These are phyloP conservation scores for Mortierella polycephala DNA, from an alignment of 371 early-diverging fungal species.

Conservation along the genomic window DNA sequence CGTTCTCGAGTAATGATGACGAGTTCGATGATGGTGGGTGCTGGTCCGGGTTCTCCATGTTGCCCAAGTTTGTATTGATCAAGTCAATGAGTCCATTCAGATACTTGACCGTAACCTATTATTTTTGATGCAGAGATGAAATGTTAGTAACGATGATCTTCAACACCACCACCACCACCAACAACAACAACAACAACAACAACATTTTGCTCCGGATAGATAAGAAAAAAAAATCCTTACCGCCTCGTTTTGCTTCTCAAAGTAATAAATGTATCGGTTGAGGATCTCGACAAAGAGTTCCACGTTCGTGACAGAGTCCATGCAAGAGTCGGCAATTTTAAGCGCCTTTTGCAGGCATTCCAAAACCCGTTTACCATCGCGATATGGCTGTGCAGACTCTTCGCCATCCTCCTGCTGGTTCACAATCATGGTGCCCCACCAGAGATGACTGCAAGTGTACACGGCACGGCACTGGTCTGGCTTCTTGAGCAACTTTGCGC, in stretches of 20 bases:
- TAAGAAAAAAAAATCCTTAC: slow-evolving; percentile 58
- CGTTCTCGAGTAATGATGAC: slow-evolving; percentile 65
- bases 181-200: background rate
- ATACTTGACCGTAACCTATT: slow-evolving; percentile 82
- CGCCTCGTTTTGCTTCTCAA: slow-evolving; percentile 82
- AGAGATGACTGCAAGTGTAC: slow-evolving; percentile 83
- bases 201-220: background rate
- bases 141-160: too few species aligned
- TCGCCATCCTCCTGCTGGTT: slow-evolving; percentile 55
- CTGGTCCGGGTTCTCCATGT: slow-evolving; percentile 75
- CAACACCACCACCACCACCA: too few species aligned
- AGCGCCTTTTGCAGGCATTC: slow-evolving; percentile 91
- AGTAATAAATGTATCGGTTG: slow-evolving; percentile 89
- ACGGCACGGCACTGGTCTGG: slow-evolving; percentile 92
- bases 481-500: slow-evolving; percentile 87
- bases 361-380: slow-evolving; percentile 84
- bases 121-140: too few species aligned
- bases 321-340: slow-evolving; percentile 89
- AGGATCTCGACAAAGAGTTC: slow-evolving; percentile 92
- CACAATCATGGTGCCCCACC: slow-evolving; percentile 77
- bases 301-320: slow-evolving; percentile 85
- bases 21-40: slow-evolving; percentile 72
- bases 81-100: slow-evolving; percentile 91
- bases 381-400: slow-evolving; percentile 58
- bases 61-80: slow-evolving; percentile 78